These are phyloP conservation scores for Sugiyamaella grinbergsii DNA, from an alignment of 1,139 yeast species.

Conservation along the genomic window DNA sequence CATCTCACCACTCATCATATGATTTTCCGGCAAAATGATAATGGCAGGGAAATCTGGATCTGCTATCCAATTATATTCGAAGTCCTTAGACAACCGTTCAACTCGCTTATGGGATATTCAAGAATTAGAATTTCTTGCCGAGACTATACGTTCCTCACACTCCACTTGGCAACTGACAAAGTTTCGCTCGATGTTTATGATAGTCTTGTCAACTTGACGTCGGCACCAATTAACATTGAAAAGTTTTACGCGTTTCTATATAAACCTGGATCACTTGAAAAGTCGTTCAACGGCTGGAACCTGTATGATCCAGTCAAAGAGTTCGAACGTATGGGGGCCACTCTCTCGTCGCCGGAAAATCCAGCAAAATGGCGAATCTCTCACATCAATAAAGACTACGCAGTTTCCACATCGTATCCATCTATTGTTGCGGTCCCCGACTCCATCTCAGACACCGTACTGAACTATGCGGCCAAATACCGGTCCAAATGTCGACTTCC, in stretches of 20 bases:
- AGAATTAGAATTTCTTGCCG: constrained; percentile 70
- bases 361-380: constrained; percentile 69
- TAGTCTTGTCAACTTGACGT: constrained; percentile 66
- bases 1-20: constrained; percentile 84
- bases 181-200: constrained; percentile 73
- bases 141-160: constrained; percentile 82
- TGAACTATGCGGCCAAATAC: constrained; percentile 80
- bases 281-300: constrained; percentile 65
- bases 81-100: constrained; percentile 54
- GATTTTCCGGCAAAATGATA: constrained; percentile 59
- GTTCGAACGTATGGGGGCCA: constrained; percentile 58
- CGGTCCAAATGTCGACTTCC: constrained; percentile 88
- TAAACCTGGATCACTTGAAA: constrained; percentile 60
- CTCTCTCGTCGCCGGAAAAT: constrained; percentile 25
- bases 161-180: constrained; percentile 65
- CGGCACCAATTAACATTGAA: constrained; percentile 47
- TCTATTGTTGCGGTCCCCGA: constrained; percentile 65
- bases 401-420: constrained; percentile 79
- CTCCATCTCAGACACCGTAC: constrained; percentile 74
- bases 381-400: constrained; percentile 61
- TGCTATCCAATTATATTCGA: constrained; percentile 84
- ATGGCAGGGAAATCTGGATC: constrained; percentile 77
- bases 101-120: constrained; percentile 49
- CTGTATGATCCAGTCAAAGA: constrained; percentile 66
- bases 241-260: constrained; percentile 72